Evolutionary conservation across 352 stramenopile species (phyloP).

Genomic region (Phytophthora citrophthora): DNA sequence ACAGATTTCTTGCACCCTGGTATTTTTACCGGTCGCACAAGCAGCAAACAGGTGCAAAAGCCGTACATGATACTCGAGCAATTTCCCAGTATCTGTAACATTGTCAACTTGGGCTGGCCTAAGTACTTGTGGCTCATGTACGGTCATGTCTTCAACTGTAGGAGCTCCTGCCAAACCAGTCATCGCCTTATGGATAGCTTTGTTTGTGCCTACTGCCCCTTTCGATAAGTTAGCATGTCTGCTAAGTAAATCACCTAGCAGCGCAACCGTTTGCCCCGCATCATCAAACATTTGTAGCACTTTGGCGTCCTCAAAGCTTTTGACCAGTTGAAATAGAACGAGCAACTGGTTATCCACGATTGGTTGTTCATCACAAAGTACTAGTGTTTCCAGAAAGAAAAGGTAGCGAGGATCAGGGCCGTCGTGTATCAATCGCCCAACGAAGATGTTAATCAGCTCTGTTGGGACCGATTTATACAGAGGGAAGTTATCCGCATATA

Average conservation of each 20-base stretch:
- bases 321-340: conserved; percentile 73
- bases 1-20: conserved; percentile 67
- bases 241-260: conserved; percentile 45
- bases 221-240: conserved; percentile 23
- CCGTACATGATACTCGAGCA: conserved; percentile 62
- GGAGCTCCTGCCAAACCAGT: background rate
- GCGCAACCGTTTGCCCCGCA: conserved; percentile 22
- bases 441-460: conserved; percentile 64
- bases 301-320: conserved; percentile 55
- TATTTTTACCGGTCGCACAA: conserved; percentile 68
- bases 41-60: conserved; percentile 68
- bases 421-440: conserved; percentile 47
- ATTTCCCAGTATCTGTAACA: conserved; percentile 28
- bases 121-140: background rate
- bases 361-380: conserved; percentile 63
- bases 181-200: background rate
- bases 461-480: conserved; percentile 66
- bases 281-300: conserved; percentile 70
- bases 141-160: background rate
- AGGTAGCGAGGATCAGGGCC: conserved; percentile 59
- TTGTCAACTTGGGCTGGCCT: background rate
- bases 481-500: conserved; percentile 52
- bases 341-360: conserved; percentile 72
- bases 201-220: background rate
- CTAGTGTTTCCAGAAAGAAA: conserved; percentile 64